These are phyloP conservation scores for Aspergillus proliferans DNA, from an alignment of 2,329 filamentous ascomycete species.

Conservation along the genomic window DNA sequence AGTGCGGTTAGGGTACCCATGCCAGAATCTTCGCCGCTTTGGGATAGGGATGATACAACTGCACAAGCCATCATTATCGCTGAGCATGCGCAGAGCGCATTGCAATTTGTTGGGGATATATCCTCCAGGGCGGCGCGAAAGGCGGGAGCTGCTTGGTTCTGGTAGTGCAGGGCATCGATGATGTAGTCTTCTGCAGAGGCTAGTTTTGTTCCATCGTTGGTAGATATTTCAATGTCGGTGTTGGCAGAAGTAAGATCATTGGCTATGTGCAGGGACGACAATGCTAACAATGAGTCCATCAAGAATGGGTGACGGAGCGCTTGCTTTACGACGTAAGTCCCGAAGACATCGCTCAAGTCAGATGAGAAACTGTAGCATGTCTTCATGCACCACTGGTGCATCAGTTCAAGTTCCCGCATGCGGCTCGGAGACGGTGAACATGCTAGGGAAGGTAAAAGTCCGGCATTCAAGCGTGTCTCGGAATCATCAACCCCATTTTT, in stretches of 20 bases:
- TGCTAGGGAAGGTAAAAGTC: too few relatives aligned
- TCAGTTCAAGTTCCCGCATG: conserved; percentile 38
- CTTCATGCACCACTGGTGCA: conserved; percentile 41
- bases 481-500: too few relatives aligned
- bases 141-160: conserved; percentile 25
- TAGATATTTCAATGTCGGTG: too few relatives aligned
- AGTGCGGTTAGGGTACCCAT: background rate
- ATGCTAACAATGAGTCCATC: conserved; percentile 33
- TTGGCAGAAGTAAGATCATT: conserved; percentile 2
- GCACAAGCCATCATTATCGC: conserved; percentile 4
- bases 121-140: conserved; percentile 25
- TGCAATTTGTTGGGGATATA: conserved; percentile 10
- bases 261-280: conserved; percentile 30
- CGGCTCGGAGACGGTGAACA: conserved; percentile 7
- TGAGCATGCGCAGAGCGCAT: conserved; percentile 3
- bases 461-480: too few relatives aligned
- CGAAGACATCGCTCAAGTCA: conserved; percentile 29
- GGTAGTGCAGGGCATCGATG: conserved; percentile 29
- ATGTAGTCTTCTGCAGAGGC: conserved; percentile 14
- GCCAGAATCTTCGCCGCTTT: background rate
- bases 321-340: conserved; percentile 26
- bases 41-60: background rate
- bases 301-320: conserved; percentile 37
- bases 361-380: conserved; percentile 35
- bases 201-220: conserved; percentile 6